Conservation (phyloP, 176 grass and related monocot species). For the Aegilops longissima region DNA sequence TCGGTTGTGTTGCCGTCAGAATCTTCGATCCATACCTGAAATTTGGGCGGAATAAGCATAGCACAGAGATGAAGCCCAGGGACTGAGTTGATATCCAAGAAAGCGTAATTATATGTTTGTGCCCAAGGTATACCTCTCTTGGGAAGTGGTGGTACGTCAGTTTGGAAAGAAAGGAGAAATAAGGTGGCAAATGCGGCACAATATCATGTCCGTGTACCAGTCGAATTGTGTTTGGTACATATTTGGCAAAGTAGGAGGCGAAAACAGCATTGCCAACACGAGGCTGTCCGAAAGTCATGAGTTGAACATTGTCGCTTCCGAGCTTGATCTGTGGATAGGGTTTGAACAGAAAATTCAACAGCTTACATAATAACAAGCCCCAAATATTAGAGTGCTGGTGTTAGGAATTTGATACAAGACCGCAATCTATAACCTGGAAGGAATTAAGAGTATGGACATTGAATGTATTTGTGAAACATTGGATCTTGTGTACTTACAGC, state of each 20-base stretch:
- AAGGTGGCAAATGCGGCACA: constrained; percentile 75
- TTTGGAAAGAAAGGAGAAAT: constrained; percentile 53
- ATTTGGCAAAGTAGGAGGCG: constrained; percentile 49
- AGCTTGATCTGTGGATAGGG: constrained; percentile 44
- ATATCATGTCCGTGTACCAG: constrained; percentile 59
- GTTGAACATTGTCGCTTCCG: constrained; percentile 43
- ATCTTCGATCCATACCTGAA: constrained; percentile 65
- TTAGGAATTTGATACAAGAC: neutral
- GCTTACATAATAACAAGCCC: neutral
- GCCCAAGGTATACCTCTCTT: constrained; percentile 31
- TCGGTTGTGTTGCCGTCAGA: constrained; percentile 41
- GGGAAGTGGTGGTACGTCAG: constrained; percentile 69
- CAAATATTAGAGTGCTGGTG: neutral
- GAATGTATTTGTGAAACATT: neutral
- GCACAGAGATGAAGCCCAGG: neutral
- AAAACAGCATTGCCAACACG: constrained; percentile 74
- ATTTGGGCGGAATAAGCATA: constrained; percentile 5
- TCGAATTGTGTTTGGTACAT: constrained; percentile 53
- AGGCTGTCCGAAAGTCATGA: constrained; percentile 69
- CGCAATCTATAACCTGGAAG: neutral
- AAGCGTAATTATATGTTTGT: neutral
- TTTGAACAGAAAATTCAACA: neutral
- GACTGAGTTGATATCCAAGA: neutral
- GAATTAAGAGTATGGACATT: neutral
- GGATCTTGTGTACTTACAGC: constrained; percentile 35